Percentiles rank a stretch among this genome's conserved stretches.
phyloP scores from a whole-genome alignment of 139 green algal species.

The Closterium sp. region DNA sequence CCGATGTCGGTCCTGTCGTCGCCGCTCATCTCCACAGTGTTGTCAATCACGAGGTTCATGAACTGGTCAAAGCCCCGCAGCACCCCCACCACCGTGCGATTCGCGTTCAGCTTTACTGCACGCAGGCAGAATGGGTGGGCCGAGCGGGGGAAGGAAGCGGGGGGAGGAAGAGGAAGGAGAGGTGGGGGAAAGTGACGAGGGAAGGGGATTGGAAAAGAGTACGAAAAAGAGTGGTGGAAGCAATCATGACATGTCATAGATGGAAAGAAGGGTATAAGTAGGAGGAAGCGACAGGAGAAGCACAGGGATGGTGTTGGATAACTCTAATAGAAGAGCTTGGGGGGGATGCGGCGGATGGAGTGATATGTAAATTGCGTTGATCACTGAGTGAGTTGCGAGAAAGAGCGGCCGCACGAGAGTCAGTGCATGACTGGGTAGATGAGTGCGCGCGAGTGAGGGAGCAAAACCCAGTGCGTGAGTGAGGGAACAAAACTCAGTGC shows the following conservation, averaged over 20 bases:
- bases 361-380: too few species aligned
- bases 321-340: too few species aligned
- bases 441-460: too few species aligned
- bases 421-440: too few species aligned
- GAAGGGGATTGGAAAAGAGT: background rate
- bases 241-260: background rate
- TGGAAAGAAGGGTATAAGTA: background rate
- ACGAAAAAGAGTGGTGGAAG: background rate
- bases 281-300: too few species aligned
- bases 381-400: too few species aligned
- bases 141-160: background rate
- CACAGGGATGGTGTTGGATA: too few species aligned
- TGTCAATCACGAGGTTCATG: conserved; percentile 98
- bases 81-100: conserved; percentile 88
- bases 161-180: background rate
- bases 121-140: background rate
- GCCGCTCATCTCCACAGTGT: conserved; percentile 76
- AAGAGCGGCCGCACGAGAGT: background rate
- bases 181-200: background rate
- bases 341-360: too few species aligned
- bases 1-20: conserved; percentile 88
- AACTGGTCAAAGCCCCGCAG: conserved; percentile 98
- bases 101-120: conserved; percentile 85
- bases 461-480: too few species aligned
- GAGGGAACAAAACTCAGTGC: too few species aligned